Conservation (phyloP, 345 rosid species). For the Garcia nutans region DNA sequence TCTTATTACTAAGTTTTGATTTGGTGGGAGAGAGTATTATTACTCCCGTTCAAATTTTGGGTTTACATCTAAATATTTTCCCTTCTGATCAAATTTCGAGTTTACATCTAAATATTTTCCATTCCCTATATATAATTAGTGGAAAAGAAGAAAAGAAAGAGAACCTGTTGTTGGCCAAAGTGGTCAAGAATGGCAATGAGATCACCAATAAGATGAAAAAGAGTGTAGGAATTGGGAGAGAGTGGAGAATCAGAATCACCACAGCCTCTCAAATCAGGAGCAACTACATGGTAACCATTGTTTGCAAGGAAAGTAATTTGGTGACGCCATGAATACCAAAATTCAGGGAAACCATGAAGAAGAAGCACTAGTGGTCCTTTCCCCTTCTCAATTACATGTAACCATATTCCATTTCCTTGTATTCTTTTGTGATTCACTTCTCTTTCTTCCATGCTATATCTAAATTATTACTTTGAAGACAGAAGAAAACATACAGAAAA, state of each 20-base stretch:
- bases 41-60: too few species aligned
- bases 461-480: not conserved
- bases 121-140: too few species aligned
- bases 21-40: too few species aligned
- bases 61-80: too few species aligned
- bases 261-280: slow-evolving; percentile 70
- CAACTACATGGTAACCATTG: slow-evolving; percentile 59
- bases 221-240: slow-evolving; percentile 44
- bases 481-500: not conserved
- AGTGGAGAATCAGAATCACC: slow-evolving; percentile 59
- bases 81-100: too few species aligned
- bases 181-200: slow-evolving; percentile 52
- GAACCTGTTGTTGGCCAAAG: slow-evolving; percentile 50
- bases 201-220: slow-evolving; percentile 53
- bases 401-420: slow-evolving; percentile 48
- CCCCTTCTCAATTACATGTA: slow-evolving; percentile 59
- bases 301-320: slow-evolving; percentile 53
- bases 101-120: too few species aligned
- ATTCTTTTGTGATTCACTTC: slow-evolving; percentile 41
- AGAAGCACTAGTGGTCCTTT: slow-evolving; percentile 54
- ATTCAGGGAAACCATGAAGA: slow-evolving; percentile 77
- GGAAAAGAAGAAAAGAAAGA: not conserved
- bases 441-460: not conserved
- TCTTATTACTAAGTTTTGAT: too few species aligned
- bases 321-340: slow-evolving; percentile 76